These are phyloP conservation scores for Neltuma alba DNA, from an alignment of 306 rosid species.

Conservation along the genomic window DNA sequence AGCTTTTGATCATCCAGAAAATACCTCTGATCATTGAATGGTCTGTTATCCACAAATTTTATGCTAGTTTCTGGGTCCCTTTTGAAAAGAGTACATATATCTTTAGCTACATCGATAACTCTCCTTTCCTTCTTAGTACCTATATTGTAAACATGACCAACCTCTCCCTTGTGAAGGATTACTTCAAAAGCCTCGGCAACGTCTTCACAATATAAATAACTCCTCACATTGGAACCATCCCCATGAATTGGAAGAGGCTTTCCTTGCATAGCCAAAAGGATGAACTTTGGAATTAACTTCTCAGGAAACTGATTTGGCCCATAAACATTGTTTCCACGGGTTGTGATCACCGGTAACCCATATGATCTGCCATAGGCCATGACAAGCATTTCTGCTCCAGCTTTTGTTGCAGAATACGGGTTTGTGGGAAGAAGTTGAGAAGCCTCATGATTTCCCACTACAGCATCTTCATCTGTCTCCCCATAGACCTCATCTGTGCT, in stretches of 20 bases:
- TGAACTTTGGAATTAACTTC: constrained; percentile 64
- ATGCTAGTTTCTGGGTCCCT: constrained; percentile 45
- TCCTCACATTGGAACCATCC: constrained; percentile 69
- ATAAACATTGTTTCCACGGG: constrained; percentile 69
- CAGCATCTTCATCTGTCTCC: constrained; percentile 67
- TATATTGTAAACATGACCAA: constrained; percentile 63
- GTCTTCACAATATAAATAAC: constrained; percentile 67
- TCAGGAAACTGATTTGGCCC: constrained; percentile 73
- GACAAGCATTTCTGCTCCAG: constrained; percentile 74
- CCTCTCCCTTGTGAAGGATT: constrained; percentile 67
- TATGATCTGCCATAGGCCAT: constrained; percentile 73
- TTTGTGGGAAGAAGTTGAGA: constrained; percentile 69
- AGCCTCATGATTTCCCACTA: constrained; percentile 70
- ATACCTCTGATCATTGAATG: constrained; percentile 66
- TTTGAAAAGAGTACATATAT: constrained; percentile 53
- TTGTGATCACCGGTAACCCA: constrained; percentile 64
- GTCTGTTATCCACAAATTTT: constrained; percentile 62
- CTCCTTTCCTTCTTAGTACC: constrained; percentile 72
- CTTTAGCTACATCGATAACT: constrained; percentile 60
- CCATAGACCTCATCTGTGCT: constrained; percentile 72
- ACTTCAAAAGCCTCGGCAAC: constrained; percentile 76
- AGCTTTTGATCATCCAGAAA: constrained; percentile 77
- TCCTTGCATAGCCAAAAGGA: constrained; percentile 67
- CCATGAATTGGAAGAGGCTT: constrained; percentile 69
- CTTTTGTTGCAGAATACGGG: constrained; percentile 70